Evolutionary conservation across 345 rosid genomes (phyloP).

Genomic region (Euphorbia tirucalli): DNA sequence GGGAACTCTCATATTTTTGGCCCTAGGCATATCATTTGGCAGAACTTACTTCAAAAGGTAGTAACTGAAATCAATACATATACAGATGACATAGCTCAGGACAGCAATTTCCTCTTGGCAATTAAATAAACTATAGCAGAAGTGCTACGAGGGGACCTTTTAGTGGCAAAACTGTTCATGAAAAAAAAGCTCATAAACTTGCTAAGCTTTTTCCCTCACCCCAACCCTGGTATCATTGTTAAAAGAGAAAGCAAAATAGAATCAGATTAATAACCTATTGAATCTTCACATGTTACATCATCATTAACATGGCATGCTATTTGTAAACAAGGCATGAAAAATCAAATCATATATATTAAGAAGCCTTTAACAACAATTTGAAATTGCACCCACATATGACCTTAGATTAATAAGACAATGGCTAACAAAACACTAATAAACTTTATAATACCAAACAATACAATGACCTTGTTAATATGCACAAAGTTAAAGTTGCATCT

Average conservation of each 20-base stretch:
- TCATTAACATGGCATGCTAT: no score
- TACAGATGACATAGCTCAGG: not conserved
- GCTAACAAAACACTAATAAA: no score
- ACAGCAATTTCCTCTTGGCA: not conserved
- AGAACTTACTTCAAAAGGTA: not conserved
- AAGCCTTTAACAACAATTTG: not conserved
- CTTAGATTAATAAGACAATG: no score
- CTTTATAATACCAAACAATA: no score
- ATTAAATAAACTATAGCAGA: not conserved
- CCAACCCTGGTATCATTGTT: not conserved
- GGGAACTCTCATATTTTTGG: not conserved
- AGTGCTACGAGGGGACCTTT: not conserved
- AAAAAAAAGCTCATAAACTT: not conserved
- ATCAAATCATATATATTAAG: not conserved
- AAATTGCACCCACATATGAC: no score
- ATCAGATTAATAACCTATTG: not conserved
- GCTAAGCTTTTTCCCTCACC: not conserved
- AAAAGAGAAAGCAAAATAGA: not conserved
- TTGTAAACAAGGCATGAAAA: not conserved
- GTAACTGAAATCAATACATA: not conserved
- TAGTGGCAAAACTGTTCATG: not conserved
- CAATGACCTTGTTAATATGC: no score
- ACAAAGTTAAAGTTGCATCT: no score
- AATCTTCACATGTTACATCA: not conserved
- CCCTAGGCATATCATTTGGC: not conserved